phyloP scores from a whole-genome alignment of 179 eudicot species.

The Carnegiea gigantea region DNA sequence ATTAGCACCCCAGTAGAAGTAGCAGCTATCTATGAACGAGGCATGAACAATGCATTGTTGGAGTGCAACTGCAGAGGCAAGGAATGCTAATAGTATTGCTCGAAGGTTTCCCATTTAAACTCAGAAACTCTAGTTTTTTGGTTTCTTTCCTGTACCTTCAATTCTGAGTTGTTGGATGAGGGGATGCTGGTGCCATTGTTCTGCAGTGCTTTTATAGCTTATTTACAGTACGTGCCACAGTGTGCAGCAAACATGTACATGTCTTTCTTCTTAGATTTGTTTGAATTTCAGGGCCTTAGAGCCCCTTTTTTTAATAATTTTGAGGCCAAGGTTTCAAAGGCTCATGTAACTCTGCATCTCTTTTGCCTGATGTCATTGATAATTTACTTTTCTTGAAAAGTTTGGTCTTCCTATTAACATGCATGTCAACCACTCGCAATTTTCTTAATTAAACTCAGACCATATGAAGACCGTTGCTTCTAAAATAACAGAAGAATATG shows the following conservation, averaged over 20 bases:
- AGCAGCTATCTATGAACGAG: neutral
- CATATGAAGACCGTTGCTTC: neutral
- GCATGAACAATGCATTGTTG: conserved; percentile 7
- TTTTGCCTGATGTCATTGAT: neutral
- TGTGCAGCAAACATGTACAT: neutral
- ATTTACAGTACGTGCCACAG: neutral
- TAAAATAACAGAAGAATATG: neutral
- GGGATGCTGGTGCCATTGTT: neutral
- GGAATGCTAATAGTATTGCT: neutral
- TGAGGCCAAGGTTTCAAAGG: neutral
- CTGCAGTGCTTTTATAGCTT: neutral
- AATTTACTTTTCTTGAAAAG: neutral
- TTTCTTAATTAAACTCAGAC: neutral
- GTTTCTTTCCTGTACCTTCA: neutral
- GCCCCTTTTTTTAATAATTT: neutral
- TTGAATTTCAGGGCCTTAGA: neutral
- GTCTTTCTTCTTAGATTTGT: neutral
- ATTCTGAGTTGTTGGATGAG: neutral
- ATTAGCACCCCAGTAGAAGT: conserved; percentile 20
- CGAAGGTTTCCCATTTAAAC: neutral
- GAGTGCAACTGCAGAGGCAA: neutral
- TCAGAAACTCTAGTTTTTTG: neutral
- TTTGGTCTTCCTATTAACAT: neutral
- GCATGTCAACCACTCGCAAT: neutral
- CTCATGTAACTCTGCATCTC: neutral